Conservation (phyloP, 371 early-diverging fungal species). For the Mucor indicus region DNA sequence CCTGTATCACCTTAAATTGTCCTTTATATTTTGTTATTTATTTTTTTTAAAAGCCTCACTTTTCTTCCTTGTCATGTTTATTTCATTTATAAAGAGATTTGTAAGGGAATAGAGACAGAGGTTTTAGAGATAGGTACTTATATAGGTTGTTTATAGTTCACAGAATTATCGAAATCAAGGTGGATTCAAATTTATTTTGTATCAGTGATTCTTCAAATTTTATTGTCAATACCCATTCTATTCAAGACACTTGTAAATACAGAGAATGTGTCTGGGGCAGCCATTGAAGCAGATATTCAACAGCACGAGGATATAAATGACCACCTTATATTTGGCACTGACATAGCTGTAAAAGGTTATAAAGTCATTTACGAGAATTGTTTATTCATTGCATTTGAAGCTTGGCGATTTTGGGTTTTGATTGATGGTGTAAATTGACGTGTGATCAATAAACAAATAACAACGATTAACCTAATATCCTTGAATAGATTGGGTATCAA, state of each 20-base stretch:
- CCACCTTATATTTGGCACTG: neutral
- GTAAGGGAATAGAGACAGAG: too few relatives aligned
- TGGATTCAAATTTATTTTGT: constrained; percentile 11
- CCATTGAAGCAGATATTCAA: too few relatives aligned
- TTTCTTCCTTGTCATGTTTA: too few relatives aligned
- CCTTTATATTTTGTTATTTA: too few relatives aligned
- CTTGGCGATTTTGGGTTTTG: constrained; percentile 13
- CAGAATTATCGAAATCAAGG: constrained; percentile 13
- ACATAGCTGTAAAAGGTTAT: constrained; percentile 2
- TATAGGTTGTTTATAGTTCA: constrained; percentile 14
- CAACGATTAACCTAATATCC: neutral
- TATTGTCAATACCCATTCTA: constrained; percentile 6
- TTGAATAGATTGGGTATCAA: constrained; percentile 10
- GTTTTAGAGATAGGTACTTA: too few relatives aligned
- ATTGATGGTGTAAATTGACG: constrained; percentile 13
- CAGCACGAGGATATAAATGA: too few relatives aligned
- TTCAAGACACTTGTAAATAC: constrained; percentile 9
- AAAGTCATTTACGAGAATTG: constrained; percentile 10
- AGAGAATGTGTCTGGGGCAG: neutral
- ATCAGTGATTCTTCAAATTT: constrained; percentile 1
- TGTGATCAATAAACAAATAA: too few relatives aligned
- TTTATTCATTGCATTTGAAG: constrained; percentile 9
- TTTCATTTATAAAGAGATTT: too few relatives aligned
- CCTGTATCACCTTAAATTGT: too few relatives aligned
- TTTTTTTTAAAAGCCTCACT: too few relatives aligned